Percentiles rank a stretch among this genome's conserved stretches.
Conservation (phyloP, 306 rosid genomes). For the Abrus pulchellus region DNA sequence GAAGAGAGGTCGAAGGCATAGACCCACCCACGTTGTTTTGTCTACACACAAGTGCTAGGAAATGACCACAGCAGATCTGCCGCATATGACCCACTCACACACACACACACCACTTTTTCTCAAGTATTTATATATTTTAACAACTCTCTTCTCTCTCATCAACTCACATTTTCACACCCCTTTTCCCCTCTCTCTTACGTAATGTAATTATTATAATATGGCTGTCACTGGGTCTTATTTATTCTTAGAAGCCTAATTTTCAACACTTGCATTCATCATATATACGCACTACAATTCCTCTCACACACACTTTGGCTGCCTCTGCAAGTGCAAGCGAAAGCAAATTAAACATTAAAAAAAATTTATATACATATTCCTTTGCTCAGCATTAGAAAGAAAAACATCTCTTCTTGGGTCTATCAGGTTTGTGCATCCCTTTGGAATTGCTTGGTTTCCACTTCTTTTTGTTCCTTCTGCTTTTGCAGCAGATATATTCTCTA, state of each 20-base stretch:
- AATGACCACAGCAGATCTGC: conserved; percentile 62
- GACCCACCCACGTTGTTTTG: conserved; percentile 76
- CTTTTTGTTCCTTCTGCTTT: conserved; percentile 56
- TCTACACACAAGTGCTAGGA: conserved; percentile 65
- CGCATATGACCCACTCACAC: conserved; percentile 50
- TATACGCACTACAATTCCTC: conserved; percentile 46
- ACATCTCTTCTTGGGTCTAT: conserved; percentile 76
- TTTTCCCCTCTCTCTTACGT: conserved; percentile 56
- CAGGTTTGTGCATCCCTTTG: conserved; percentile 52
- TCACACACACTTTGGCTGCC: conserved; percentile 34
- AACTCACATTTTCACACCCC: conserved; percentile 46
- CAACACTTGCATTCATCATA: conserved; percentile 46
- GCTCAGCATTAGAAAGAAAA: conserved; percentile 29
- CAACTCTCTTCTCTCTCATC: conserved; percentile 18
- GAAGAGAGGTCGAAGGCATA: conserved; percentile 53
- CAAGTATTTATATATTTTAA: conserved; percentile 8
- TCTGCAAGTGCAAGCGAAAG: conserved; percentile 35
- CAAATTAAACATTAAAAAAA: conserved; percentile 39
- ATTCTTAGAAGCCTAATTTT: conserved; percentile 47
- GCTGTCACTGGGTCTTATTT: conserved; percentile 27
- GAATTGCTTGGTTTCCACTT: conserved; percentile 60
- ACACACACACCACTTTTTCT: conserved; percentile 13
- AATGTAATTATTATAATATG: conserved; percentile 44
- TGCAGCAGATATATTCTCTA: conserved; percentile 60
- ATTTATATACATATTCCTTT: conserved; percentile 42